phyloP scores from a whole-genome alignment of 306 rosid genomes.

The Trifolium fragiferum region DNA sequence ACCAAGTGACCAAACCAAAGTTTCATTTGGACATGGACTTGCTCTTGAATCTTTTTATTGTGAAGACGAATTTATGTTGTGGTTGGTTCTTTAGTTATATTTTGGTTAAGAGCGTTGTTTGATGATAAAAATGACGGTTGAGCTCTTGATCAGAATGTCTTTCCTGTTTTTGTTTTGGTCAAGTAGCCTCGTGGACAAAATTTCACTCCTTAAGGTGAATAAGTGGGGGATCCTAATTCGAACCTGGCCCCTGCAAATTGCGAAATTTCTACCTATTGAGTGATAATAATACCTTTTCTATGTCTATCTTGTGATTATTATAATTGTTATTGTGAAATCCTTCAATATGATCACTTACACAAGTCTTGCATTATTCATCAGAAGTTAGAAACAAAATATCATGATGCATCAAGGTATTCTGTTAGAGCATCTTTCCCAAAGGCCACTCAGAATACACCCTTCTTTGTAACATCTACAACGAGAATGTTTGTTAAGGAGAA shows the following conservation, averaged over 20 bases:
- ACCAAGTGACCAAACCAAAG: constrained; percentile 18
- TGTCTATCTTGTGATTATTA: constrained; percentile 18
- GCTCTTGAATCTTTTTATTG: background rate
- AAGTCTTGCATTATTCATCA: constrained; percentile 44
- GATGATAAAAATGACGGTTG: constrained; percentile 5
- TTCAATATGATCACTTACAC: constrained; percentile 34
- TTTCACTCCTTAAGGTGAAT: too few species aligned
- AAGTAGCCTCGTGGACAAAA: too few species aligned
- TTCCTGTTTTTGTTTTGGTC: background rate
- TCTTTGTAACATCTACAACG: constrained; percentile 40
- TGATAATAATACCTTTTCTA: background rate
- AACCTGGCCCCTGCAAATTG: too few species aligned
- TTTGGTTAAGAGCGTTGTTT: constrained; percentile 22
- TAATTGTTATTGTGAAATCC: background rate
- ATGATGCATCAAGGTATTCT: constrained; percentile 58
- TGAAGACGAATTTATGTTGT: background rate
- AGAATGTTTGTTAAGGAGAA: constrained; percentile 55
- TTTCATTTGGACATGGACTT: background rate
- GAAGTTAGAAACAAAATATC: constrained; percentile 66
- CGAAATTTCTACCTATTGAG: too few species aligned
- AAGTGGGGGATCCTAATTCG: too few species aligned
- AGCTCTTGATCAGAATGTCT: background rate
- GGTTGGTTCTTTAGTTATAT: constrained; percentile 2
- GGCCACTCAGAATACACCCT: constrained; percentile 51
- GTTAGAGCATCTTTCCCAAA: constrained; percentile 57